Evolutionary conservation across 148 eudicot species (phyloP).

Genomic region (Drosera capensis): DNA sequence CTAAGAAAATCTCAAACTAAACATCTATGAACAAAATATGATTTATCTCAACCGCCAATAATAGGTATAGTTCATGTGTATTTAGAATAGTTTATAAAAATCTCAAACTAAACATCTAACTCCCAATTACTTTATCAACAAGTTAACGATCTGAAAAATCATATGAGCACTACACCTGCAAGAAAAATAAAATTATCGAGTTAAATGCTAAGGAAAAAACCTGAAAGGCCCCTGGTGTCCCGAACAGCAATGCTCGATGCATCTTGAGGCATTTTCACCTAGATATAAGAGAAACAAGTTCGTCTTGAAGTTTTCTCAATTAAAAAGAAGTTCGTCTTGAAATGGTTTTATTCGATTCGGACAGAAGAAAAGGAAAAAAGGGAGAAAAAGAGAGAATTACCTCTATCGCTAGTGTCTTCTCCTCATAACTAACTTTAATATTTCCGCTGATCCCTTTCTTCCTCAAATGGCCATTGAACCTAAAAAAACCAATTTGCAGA

Average conservation of each 20-base stretch:
- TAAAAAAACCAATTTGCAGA: constrained; percentile 11
- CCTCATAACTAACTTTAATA: constrained; percentile 50
- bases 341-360: too few species aligned
- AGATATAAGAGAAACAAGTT: constrained; percentile 3
- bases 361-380: neutral
- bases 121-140: too few species aligned
- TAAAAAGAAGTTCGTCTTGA: neutral
- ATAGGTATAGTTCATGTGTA: too few species aligned
- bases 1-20: too few species aligned
- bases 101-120: too few species aligned
- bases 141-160: too few species aligned
- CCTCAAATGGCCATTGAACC: constrained; percentile 77
- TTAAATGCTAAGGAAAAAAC: constrained; percentile 20
- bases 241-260: constrained; percentile 65
- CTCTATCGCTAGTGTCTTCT: constrained; percentile 74
- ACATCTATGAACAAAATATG: too few species aligned
- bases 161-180: too few species aligned
- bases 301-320: too few species aligned
- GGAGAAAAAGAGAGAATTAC: constrained; percentile 16
- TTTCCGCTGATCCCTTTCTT: constrained; percentile 89
- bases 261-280: constrained; percentile 98
- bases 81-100: too few species aligned
- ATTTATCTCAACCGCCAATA: too few species aligned
- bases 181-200: neutral
- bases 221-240: constrained; percentile 98